These are phyloP conservation scores for Piper betle DNA, from an alignment of 164 flowering plant genomes.

Conservation along the genomic window DNA sequence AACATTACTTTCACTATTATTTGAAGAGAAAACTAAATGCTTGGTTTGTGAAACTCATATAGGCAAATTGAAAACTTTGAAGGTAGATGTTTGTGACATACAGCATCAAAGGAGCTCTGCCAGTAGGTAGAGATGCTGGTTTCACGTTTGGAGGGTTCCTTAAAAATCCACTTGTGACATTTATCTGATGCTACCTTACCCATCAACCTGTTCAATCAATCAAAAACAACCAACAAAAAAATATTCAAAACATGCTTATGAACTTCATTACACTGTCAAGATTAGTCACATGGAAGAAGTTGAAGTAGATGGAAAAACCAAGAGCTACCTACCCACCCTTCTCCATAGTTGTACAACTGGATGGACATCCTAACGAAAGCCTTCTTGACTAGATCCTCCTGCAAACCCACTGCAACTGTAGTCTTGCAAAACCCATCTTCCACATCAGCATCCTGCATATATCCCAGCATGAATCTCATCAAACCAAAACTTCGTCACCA, in stretches of 20 bases:
- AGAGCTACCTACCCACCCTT: too few species aligned
- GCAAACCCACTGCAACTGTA: conserved; percentile 56
- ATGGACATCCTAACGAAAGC: conserved; percentile 99
- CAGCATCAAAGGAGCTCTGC: conserved; percentile 99
- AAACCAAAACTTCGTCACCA: too few species aligned
- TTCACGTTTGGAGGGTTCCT: conserved; percentile 92
- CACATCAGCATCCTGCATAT: conserved; percentile 99
- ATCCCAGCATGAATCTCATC: background rate
- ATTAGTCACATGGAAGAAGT: too few species aligned
- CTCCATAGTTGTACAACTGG: conserved; percentile 99
- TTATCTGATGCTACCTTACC: conserved; percentile 99
- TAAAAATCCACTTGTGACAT: conserved; percentile 99
- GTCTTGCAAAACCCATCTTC: conserved; percentile 98
- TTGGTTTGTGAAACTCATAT: background rate
- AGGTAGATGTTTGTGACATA: conserved; percentile 23
- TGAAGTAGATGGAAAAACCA: too few species aligned
- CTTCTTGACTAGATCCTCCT: conserved; percentile 86
- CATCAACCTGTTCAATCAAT: conserved; percentile 71
- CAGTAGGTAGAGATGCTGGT: conserved; percentile 91
- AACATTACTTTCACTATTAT: background rate
- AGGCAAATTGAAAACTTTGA: background rate
- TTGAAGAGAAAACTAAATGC: background rate
- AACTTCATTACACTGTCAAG: too few species aligned
- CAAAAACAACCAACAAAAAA: conserved; percentile 7
- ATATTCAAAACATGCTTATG: too few species aligned